Evolutionary conservation across 129 eudicot genomes (phyloP).

Genomic region (Centrapalus pauciflorus): DNA sequence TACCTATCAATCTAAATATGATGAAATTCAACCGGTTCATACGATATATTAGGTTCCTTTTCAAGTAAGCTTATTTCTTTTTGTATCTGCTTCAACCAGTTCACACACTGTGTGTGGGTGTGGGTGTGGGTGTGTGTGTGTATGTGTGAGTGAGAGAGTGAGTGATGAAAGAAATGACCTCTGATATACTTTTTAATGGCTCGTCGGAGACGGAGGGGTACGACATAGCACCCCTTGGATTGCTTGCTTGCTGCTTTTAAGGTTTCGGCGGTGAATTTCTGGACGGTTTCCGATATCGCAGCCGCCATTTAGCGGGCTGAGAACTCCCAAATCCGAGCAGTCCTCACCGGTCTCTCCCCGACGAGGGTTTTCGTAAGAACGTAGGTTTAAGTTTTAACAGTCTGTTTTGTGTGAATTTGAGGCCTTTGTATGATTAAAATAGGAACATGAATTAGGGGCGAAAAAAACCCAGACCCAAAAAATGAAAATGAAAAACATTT

Average conservation of each 20-base stretch:
- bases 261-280: conserved; percentile 68
- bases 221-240: conserved; percentile 58
- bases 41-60: not conserved
- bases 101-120: no score
- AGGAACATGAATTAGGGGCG: no score
- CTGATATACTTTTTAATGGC: conserved; percentile 66
- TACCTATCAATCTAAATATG: not conserved
- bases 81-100: not conserved
- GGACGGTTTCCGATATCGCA: conserved; percentile 47
- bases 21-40: not conserved
- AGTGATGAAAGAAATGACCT: conserved; percentile 39
- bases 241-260: conserved; percentile 84
- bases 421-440: no score
- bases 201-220: conserved; percentile 79
- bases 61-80: not conserved
- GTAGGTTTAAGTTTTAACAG: conserved; percentile 3
- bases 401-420: no score
- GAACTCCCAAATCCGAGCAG: not conserved
- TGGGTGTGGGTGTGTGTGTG: no score
- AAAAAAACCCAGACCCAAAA: no score
- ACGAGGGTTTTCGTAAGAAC: not conserved
- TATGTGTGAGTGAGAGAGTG: no score
- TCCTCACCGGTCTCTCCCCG: not conserved
- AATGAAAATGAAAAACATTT: no score
- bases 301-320: conserved; percentile 46